A percentile compares a stretch with the other conserved stretches of the same genome.
phyloP scores from a whole-genome alignment of 345 rosid species.

The Citrus australasica region DNA sequence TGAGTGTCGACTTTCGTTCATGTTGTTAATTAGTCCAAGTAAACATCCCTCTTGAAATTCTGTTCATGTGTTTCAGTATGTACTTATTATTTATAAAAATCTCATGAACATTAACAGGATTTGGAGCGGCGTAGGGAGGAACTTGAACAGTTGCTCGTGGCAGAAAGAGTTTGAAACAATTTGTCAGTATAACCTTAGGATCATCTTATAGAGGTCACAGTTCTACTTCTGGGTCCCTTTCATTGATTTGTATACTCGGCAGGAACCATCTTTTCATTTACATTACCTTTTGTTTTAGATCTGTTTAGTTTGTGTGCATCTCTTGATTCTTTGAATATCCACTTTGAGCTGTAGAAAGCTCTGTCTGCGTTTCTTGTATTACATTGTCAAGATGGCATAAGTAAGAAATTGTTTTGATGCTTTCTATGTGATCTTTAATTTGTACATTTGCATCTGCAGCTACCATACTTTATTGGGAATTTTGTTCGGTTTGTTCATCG shows the following conservation, averaged over 20 bases:
- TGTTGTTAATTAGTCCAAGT: background rate
- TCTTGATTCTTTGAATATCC: background rate
- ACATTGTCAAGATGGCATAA: background rate
- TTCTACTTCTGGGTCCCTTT: background rate
- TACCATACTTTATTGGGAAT: background rate
- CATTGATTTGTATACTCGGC: background rate
- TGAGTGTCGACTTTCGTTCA: background rate
- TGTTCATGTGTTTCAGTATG: background rate
- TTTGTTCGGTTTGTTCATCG: background rate
- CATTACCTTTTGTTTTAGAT: background rate
- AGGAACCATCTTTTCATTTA: background rate
- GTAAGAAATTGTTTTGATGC: background rate
- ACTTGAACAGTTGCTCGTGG: slow-evolving; percentile 75
- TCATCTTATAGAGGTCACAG: background rate
- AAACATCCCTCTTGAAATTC: background rate
- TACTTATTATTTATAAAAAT: background rate
- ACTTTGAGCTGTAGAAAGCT: background rate
- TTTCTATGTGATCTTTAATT: too few species aligned
- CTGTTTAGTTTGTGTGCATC: background rate
- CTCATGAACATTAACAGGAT: slow-evolving; percentile 44
- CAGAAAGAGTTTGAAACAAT: slow-evolving; percentile 41
- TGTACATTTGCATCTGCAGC: background rate
- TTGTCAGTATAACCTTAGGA: background rate
- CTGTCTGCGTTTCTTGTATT: background rate
- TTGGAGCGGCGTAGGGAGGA: slow-evolving; percentile 77